Percentiles rank a stretch among this genome's conserved stretches.
Conservation (phyloP, 495 filamentous ascomycete species). For the Niebla homalea region DNA sequence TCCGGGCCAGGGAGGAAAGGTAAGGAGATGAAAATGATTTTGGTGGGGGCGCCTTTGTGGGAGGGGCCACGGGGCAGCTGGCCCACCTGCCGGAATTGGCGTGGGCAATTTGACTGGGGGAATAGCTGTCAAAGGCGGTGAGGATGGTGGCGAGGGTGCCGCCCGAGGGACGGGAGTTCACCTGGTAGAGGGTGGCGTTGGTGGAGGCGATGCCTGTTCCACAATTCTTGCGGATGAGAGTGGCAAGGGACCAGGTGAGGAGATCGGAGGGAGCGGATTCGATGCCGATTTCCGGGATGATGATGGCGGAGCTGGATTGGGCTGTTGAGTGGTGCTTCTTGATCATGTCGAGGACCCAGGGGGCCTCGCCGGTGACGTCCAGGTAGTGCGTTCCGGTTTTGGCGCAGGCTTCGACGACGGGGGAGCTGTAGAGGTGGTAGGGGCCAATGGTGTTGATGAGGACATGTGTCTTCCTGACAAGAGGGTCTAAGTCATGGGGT, state of each 20-base stretch:
- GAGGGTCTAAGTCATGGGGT: slow-evolving; percentile 43
- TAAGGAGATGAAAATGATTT: slow-evolving; percentile 10
- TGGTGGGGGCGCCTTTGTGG: slow-evolving; percentile 24
- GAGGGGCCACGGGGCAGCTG: slow-evolving; percentile 43
- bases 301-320: slow-evolving; percentile 61
- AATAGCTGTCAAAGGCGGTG: slow-evolving; percentile 48
- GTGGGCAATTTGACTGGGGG: slow-evolving; percentile 39
- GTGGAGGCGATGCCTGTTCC: slow-evolving; percentile 43
- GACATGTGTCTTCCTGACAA: slow-evolving; percentile 63
- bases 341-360: slow-evolving; percentile 69
- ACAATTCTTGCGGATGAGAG: slow-evolving; percentile 46
- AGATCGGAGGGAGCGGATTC: slow-evolving; percentile 82
- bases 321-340: slow-evolving; percentile 66
- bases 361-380: slow-evolving; percentile 77
- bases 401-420: slow-evolving; percentile 79
- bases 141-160: slow-evolving; percentile 58
- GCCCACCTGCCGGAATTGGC: slow-evolving; percentile 45
- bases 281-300: slow-evolving; percentile 75
- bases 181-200: slow-evolving; percentile 44
- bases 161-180: slow-evolving; percentile 58
- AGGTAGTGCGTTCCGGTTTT: slow-evolving; percentile 82
- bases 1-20: neutral
- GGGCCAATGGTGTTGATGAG: slow-evolving; percentile 81
- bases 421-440: slow-evolving; percentile 63
- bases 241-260: slow-evolving; percentile 55